A percentile compares a stretch with the other conserved stretches of the same genome.
phyloP scores from a whole-genome alignment of 352 stramenopile species.

The Phytophthora litchii region DNA sequence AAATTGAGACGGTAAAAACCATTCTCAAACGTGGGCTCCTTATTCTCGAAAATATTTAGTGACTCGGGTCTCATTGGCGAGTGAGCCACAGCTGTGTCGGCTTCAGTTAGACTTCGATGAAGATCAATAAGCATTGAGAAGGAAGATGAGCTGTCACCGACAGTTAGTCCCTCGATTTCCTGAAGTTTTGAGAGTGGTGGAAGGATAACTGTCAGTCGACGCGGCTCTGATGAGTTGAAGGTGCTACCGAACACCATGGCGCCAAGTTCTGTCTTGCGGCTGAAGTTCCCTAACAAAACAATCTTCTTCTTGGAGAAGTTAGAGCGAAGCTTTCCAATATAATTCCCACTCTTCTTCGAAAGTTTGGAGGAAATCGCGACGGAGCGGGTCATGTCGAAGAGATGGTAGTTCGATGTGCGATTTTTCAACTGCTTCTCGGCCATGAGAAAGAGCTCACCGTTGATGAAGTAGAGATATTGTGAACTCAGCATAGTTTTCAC shows the following conservation, averaged over 20 bases:
- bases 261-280: slow-evolving; percentile 75
- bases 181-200: slow-evolving; percentile 54
- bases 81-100: slow-evolving; percentile 30
- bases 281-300: slow-evolving; percentile 71
- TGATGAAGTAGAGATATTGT: slow-evolving; percentile 72
- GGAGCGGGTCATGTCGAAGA: slow-evolving; percentile 87
- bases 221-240: slow-evolving; percentile 55
- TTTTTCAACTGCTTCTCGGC: slow-evolving; percentile 75
- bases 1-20: slow-evolving; percentile 86
- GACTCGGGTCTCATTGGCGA: slow-evolving; percentile 22
- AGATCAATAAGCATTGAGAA: slow-evolving; percentile 69
- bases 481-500: slow-evolving; percentile 64
- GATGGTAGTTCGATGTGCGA: slow-evolving; percentile 83
- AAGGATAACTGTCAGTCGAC: slow-evolving; percentile 50
- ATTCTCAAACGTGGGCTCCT: slow-evolving; percentile 76
- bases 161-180: slow-evolving; percentile 54
- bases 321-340: slow-evolving; percentile 85
- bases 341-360: slow-evolving; percentile 90
- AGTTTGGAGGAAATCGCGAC: slow-evolving; percentile 50
- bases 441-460: slow-evolving; percentile 63
- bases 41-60: slow-evolving; percentile 71
- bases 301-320: slow-evolving; percentile 81
- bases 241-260: slow-evolving; percentile 68
- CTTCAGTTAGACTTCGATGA: slow-evolving; percentile 29
- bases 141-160: slow-evolving; percentile 45